Evolutionary conservation across 1,139 yeast species (phyloP).

Genomic region (Debaryomyces coudertii): DNA sequence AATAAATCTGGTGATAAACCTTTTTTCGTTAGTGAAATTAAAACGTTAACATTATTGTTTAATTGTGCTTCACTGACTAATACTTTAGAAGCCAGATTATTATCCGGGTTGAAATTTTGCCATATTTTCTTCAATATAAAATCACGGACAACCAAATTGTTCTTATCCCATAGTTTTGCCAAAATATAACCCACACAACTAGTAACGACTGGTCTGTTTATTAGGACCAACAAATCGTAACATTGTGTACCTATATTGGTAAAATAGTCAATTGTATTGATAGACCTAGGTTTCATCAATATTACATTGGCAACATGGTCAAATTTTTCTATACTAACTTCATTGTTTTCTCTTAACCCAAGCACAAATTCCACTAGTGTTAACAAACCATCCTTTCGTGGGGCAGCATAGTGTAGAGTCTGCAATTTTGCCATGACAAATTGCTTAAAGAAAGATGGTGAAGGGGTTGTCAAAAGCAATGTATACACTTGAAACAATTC

Average conservation of each 20-base stretch:
- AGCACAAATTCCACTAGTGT: slow-evolving; percentile 75
- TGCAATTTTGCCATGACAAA: slow-evolving; percentile 53
- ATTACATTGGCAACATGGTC: slow-evolving; percentile 66
- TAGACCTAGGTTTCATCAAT: slow-evolving; percentile 58
- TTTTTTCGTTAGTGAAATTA: slow-evolving; percentile 62
- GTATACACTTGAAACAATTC: slow-evolving; percentile 61
- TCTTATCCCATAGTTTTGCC: slow-evolving; percentile 55
- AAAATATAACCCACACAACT: slow-evolving; percentile 62
- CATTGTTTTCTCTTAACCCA: slow-evolving; percentile 76
- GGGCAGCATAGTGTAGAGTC: slow-evolving; percentile 55
- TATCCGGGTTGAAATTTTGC: slow-evolving; percentile 32
- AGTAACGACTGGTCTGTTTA: slow-evolving; percentile 63
- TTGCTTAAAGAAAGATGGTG: slow-evolving; percentile 42
- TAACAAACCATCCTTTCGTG: slow-evolving; percentile 62
- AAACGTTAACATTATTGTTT: slow-evolving; percentile 66
- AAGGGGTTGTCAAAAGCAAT: slow-evolving; percentile 48
- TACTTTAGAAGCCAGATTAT: slow-evolving; percentile 19
- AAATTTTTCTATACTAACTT: slow-evolving; percentile 64
- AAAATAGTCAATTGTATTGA: slow-evolving; percentile 55
- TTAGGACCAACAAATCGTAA: slow-evolving; percentile 56
- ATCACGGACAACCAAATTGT: slow-evolving; percentile 56
- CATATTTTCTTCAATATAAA: slow-evolving; percentile 59
- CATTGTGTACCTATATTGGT: slow-evolving; percentile 59
- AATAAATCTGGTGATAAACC: slow-evolving; percentile 48
- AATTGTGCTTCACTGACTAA: slow-evolving; percentile 51